Evolutionary conservation across 176 grass and related monocot species (phyloP), one percentile per base, ranked within the genome.

Genomic region (Aegilops longissima): DNA sequence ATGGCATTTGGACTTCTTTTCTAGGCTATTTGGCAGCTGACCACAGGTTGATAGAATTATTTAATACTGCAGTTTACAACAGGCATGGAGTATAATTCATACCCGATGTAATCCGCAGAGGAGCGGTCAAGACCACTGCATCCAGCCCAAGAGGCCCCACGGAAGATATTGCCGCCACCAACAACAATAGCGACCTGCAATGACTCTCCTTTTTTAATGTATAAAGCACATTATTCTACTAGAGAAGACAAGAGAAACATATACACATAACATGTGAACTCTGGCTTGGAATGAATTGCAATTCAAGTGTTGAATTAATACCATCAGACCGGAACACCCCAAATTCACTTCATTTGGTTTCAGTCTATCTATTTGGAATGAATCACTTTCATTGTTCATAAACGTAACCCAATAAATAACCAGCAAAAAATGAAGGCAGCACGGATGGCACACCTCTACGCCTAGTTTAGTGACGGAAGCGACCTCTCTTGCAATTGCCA

Each of bases 101-200:
- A 99, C 97, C 97, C 97, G 31, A 99, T 99, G 86, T 96, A 94
- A 90, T 99, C 97, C 0, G 92, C 94, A 80, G 97, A 99, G 56
- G 97, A 96, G 66, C 92, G 97, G 56, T 99, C 97, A 77, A 99
- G 97, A 9, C 87, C 97, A 84, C 94, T 92, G 30, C 94, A 94
- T 79, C 97, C 97, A 47, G 92, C 97, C 92, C 94, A 92, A 88
- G 94, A 96, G 80, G 97, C 94, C 59, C 97, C 97, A 71, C 97
- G 93, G 45, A 99, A 96, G 40, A 99, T 99, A 83, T 99, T 99
- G 83, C 97, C 97, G 3, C 97, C 97, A 18, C 97, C 97, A 85
- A 99, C 97, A 70, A 99, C 97, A 78, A 96, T 94, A 78, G 97
- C 97, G 78, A 99, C 94, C 97, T 99, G 77, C 74, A 84, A 82